Base-by-base conservation (phyloP, 2,329 filamentous ascomycete genomes). In the Teratosphaeria zuluensis region DNA sequence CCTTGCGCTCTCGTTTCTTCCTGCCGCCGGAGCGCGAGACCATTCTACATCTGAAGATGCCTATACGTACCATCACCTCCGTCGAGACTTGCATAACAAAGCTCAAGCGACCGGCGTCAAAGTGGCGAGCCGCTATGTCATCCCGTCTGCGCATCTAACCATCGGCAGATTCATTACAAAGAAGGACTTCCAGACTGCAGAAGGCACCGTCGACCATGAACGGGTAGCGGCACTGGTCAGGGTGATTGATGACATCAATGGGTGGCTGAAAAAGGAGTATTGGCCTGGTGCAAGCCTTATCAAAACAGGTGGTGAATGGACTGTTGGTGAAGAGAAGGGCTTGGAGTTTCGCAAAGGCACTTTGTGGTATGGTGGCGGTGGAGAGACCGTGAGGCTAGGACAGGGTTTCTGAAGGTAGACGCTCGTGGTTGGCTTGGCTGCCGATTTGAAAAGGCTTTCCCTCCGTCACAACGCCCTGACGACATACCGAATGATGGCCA, bases 51-150 rank as follows among this genome's bases (percentile, higher is more conserved):
- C 79, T 46, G 80, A 83, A 19, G 88, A 94, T 64, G 68, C 65
- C 1, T 96, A 90, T 74, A 92, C 88, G 0, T 96, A 96, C 72
- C 92, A 96, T 70, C 92, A 97, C 72, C 82, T 97, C 8, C 85
- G 92, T 2, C 81, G 87, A 3, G 90, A 96, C 69, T 71, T 95
- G 12, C 94, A 86, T 70, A 77, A 81, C 54, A 76, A 84, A 30
- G 81, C 84, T 3, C 76, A 78, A 53, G 76, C 75, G 3, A 80
- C 84, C 0, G 89, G 88, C 1, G 77, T 92, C n/a, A 75, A 81
- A 16, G 80, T 96, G 35, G 86, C 80, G 24, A 89, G 88, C 56
- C 81, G 92, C 59, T 97, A 96, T 71, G 85, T 92, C 28, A 90
- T 95, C 1, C 92, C 92, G 1, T 92, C 88, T 53, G 90, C 90